Evolutionary conservation across 2,329 filamentous ascomycete species (phyloP).

Genomic region (Tolypocladium tundrense): DNA sequence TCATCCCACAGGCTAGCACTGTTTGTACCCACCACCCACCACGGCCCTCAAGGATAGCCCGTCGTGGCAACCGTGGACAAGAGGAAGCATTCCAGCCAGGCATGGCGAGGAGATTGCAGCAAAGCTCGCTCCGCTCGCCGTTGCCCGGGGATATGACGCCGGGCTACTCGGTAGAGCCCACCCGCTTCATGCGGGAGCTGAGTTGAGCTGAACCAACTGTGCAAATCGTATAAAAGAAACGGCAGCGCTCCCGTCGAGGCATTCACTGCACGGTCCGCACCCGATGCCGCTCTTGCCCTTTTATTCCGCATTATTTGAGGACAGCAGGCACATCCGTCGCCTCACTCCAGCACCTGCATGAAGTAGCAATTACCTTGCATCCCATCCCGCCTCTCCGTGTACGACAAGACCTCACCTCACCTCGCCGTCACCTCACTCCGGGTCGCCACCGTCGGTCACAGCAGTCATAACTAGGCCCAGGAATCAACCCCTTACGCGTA

Average conservation of each 20-base stretch:
- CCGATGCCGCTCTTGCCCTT: not conserved
- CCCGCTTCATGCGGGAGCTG: not conserved
- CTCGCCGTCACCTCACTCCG: not conserved
- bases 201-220: not conserved
- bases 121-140: not conserved
- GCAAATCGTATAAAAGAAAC: not conserved
- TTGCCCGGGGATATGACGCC: constrained; percentile 1
- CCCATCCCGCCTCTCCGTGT: too few species aligned
- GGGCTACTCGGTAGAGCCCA: not conserved
- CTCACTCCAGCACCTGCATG: not conserved
- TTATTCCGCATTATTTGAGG: not conserved
- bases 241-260: not conserved
- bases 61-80: too few species aligned
- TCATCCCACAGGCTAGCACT: too few species aligned
- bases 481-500: not conserved
- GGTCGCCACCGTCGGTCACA: not conserved
- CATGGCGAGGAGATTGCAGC: not conserved
- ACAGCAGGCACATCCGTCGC: not conserved
- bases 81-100: not conserved
- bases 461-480: not conserved
- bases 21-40: too few species aligned
- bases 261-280: not conserved
- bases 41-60: too few species aligned
- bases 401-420: not conserved
- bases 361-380: not conserved